Evolutionary conservation across 495 filamentous ascomycete species (phyloP), one percentile per base, ranked within the genome.

Genomic region (Podospora tetraspora): DNA sequence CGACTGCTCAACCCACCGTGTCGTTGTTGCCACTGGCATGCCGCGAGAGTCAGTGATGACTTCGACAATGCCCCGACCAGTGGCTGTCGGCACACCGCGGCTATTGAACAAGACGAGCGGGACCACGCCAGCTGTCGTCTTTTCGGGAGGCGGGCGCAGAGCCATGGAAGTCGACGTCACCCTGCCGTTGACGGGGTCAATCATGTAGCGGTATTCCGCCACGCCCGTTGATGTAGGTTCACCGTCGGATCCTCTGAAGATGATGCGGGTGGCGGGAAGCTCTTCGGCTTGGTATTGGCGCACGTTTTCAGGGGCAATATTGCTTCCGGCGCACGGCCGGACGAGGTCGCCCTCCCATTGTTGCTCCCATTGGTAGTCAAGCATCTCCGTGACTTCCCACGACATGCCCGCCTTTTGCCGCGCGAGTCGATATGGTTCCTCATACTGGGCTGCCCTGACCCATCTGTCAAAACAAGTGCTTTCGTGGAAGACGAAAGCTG

Each of bases 401-500:
- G 5, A 0, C 43, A 52, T 8, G 43, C 43, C 43, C 0, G 8
- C 0, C 19, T 4, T 10, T 22, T 62, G 16, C 3, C 16, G 25
- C 27, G n/a, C 25, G 8, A n/a, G 32, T 21, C 61, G 27, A 29
- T 22, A 19, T 32, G 6, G 1, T 10, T 61, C 32, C 16, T 61
- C 57, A 34, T n/a, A 34, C 11, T 27, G 9, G 10, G 58, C 2
- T 13, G 10, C 22, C 12, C 9, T 62, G 57, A 16, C 23, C 63
- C 63, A 66, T 10, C 19, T 57, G 4, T 32, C 23, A 25, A 24
- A 66, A 13, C 63, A 66, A 2, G 19, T 4, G 5, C 25, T 30
- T 25, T 66, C 63, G 24, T 66, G 63, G 25, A 66, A 66, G 52
- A 66, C 32, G 7, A 66, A 27, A 4, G 56, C 56, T 5, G 63